phyloP scores from a whole-genome alignment of 73 alveolate genomes.

The Paramecium sexaurelia region DNA sequence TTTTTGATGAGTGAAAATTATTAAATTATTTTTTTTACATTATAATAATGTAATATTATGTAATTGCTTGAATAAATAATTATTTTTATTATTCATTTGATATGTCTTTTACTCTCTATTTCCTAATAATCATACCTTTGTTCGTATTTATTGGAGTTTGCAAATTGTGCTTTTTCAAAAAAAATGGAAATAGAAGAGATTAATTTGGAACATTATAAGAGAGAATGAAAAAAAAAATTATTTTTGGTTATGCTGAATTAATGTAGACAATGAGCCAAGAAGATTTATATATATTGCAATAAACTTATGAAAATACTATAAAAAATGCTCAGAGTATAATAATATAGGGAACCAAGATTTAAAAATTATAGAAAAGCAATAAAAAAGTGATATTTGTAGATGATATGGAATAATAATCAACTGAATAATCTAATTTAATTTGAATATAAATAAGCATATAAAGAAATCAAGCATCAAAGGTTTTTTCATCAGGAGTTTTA shows the following conservation, averaged over 20 bases:
- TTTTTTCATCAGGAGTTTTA: constrained; percentile 54
- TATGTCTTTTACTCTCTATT: background rate
- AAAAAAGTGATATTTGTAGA: constrained; percentile 18
- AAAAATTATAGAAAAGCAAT: background rate
- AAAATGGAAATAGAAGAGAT: constrained; percentile 9
- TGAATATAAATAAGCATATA: background rate
- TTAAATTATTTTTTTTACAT: too few species aligned
- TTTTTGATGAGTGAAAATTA: background rate
- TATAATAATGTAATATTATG: background rate
- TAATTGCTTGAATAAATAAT: background rate
- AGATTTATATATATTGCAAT: background rate
- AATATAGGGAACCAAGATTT: background rate
- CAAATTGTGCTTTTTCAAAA: background rate
- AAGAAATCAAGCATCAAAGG: constrained; percentile 63
- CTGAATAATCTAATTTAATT: background rate
- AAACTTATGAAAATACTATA: constrained; percentile 29
- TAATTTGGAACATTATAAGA: constrained; percentile 8
- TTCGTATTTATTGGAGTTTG: background rate
- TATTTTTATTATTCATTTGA: background rate
- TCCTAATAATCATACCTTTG: background rate
- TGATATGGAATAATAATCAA: background rate
- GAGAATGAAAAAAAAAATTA: background rate
- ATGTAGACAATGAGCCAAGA: background rate
- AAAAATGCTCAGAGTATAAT: background rate
- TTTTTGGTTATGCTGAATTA: constrained; percentile 24